These are phyloP conservation scores for Xylaria venustula DNA, from an alignment of 495 filamentous ascomycete genomes.

Conservation along the genomic window DNA sequence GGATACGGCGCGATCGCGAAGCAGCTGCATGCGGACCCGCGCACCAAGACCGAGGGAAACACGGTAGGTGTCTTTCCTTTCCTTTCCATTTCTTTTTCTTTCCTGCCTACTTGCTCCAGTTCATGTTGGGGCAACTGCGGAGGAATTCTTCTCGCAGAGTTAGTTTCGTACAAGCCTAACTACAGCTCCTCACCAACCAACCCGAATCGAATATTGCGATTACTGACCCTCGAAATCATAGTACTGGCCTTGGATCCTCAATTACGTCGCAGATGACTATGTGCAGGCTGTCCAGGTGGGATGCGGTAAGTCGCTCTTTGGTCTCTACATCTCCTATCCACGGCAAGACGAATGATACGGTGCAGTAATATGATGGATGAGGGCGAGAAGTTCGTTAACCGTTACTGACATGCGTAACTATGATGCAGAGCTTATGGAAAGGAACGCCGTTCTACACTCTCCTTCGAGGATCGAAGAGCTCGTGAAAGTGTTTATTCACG, in stretches of 20 bases:
- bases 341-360: neutral
- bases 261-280: constrained; percentile 80
- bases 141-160: too few relatives aligned
- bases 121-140: neutral
- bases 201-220: neutral
- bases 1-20: constrained; percentile 79
- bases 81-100: neutral
- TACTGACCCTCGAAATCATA: neutral
- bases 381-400: neutral
- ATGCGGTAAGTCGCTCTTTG: constrained; percentile 50
- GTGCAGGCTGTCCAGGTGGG: constrained; percentile 64
- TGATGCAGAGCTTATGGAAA: constrained; percentile 64
- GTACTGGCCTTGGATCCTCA: constrained; percentile 91
- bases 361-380: too few relatives aligned
- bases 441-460: constrained; percentile 66
- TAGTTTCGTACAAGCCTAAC: too few relatives aligned
- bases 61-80: constrained; percentile 10
- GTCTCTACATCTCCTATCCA: neutral
- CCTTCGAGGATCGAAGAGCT: constrained; percentile 75
- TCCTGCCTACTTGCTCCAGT: too few relatives aligned
- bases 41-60: constrained; percentile 63
- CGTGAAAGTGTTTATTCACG: constrained; percentile 78
- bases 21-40: constrained; percentile 57
- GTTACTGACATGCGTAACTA: neutral
- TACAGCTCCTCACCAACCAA: too few relatives aligned